These are phyloP conservation scores for Furcasterigmium furcatum DNA, from an alignment of 2,329 filamentous ascomycete species.

Conservation along the genomic window DNA sequence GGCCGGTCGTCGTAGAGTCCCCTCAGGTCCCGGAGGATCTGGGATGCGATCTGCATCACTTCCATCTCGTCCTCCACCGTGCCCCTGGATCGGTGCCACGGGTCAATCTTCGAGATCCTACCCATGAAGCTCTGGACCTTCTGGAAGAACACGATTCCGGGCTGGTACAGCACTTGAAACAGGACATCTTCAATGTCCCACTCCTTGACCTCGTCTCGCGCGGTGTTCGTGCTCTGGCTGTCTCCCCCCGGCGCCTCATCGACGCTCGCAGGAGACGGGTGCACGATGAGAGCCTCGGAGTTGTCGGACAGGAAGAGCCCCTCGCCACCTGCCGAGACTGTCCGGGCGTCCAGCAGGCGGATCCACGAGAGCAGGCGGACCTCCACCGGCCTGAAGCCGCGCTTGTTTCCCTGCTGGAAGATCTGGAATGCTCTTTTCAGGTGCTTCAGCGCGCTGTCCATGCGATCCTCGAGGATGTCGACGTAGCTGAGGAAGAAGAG, in stretches of 20 bases:
- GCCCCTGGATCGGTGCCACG: conserved; percentile 51
- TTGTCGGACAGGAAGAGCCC: conserved; percentile 48
- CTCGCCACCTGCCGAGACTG: conserved; percentile 53
- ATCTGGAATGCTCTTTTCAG: conserved; percentile 45
- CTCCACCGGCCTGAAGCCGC: conserved; percentile 33
- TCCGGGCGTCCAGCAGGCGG: conserved; percentile 50
- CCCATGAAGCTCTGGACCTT: conserved; percentile 56
- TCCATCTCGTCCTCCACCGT: conserved; percentile 57
- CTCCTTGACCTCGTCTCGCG: conserved; percentile 13
- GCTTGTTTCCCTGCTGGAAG: conserved; percentile 37
- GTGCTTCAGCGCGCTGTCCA: conserved; percentile 43
- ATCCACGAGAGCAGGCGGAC: conserved; percentile 51
- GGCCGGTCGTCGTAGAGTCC: conserved; percentile 47
- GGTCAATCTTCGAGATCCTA: conserved; percentile 52
- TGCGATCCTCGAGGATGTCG: conserved; percentile 40
- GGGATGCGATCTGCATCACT: conserved; percentile 49
- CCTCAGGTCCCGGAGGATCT: conserved; percentile 46
- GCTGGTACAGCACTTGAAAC: conserved; percentile 52
- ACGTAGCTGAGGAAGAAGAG: conserved; percentile 53
- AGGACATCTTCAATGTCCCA: conserved; percentile 45
- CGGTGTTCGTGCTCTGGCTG: neutral
- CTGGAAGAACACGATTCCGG: conserved; percentile 53
- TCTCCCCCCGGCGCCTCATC: conserved; percentile 18
- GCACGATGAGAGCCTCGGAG: conserved; percentile 40
- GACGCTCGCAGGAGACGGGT: conserved; percentile 37